Evolutionary conservation across 352 stramenopile species (phyloP).

Genomic region (Phytophthora colocasiae): DNA sequence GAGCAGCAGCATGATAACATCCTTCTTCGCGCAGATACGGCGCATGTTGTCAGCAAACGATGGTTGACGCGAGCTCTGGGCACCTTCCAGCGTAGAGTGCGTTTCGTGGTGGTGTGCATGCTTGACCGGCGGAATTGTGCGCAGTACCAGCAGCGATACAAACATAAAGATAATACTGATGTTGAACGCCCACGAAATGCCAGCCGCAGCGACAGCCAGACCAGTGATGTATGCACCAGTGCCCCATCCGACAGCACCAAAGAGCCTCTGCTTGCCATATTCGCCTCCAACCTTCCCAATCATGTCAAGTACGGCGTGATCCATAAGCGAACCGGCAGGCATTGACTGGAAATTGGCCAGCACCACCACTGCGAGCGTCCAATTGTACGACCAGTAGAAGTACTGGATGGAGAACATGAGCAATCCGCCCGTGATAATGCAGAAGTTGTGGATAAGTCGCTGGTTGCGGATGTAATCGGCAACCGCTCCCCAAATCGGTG

Average conservation of each 20-base stretch:
- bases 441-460: constrained; percentile 64
- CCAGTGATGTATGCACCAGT: constrained; percentile 61
- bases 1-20: constrained; percentile 65
- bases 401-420: constrained; percentile 69
- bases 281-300: constrained; percentile 73
- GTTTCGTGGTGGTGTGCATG: constrained; percentile 38
- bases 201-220: constrained; percentile 53
- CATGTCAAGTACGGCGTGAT: constrained; percentile 73
- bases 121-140: constrained; percentile 56
- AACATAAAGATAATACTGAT: constrained; percentile 59
- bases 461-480: constrained; percentile 68
- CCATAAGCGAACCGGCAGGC: constrained; percentile 61
- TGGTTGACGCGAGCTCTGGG: constrained; percentile 11
- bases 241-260: constrained; percentile 72
- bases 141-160: constrained; percentile 56
- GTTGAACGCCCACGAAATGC: constrained; percentile 78
- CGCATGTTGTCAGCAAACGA: constrained; percentile 36
- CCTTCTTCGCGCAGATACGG: constrained; percentile 40
- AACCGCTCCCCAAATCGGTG: constrained; percentile 71
- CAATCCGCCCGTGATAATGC: constrained; percentile 58
- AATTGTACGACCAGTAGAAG: constrained; percentile 48
- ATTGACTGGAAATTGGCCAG: constrained; percentile 63
- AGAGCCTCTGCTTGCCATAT: constrained; percentile 82
- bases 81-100: constrained; percentile 32
- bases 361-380: constrained; percentile 52